phyloP scores from a whole-genome alignment of 805 yeast genomes.

The Metschnikowia matae region DNA sequence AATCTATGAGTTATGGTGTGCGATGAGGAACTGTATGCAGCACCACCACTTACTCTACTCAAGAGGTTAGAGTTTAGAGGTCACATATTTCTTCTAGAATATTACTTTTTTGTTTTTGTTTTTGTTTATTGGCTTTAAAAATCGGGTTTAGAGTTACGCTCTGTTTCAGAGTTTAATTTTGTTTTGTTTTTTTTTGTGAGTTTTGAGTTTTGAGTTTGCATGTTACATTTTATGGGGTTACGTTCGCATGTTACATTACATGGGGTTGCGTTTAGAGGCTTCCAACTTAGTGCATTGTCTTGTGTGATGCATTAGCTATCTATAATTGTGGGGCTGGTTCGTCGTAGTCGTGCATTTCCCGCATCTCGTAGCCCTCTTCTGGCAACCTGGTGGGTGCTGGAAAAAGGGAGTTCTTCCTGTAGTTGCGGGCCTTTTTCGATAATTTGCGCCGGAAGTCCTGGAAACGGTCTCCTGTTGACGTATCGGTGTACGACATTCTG shows the following conservation, averaged over 20 bases:
- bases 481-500: slow-evolving; percentile 8
- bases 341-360: background rate
- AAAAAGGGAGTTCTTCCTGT: slow-evolving; percentile 15
- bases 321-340: background rate
- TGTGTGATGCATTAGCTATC: background rate
- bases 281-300: too few species aligned
- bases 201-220: too few species aligned
- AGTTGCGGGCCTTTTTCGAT: slow-evolving; percentile 13
- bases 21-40: slow-evolving; percentile 4
- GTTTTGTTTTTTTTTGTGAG: too few species aligned
- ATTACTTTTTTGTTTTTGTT: too few species aligned
- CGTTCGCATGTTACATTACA: too few species aligned
- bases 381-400: slow-evolving; percentile 19
- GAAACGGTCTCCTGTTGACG: slow-evolving; percentile 8
- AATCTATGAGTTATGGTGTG: background rate
- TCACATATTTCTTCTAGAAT: too few species aligned
- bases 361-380: slow-evolving; percentile 11
- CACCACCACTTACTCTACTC: background rate
- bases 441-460: slow-evolving; percentile 9
- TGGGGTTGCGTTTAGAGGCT: too few species aligned
- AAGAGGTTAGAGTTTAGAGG: too few species aligned
- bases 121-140: too few species aligned
- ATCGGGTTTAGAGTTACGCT: too few species aligned
- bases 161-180: too few species aligned
- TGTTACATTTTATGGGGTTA: too few species aligned